phyloP scores from a whole-genome alignment of 2,329 filamentous ascomycete species.

The Simplicillium sp. region DNA sequence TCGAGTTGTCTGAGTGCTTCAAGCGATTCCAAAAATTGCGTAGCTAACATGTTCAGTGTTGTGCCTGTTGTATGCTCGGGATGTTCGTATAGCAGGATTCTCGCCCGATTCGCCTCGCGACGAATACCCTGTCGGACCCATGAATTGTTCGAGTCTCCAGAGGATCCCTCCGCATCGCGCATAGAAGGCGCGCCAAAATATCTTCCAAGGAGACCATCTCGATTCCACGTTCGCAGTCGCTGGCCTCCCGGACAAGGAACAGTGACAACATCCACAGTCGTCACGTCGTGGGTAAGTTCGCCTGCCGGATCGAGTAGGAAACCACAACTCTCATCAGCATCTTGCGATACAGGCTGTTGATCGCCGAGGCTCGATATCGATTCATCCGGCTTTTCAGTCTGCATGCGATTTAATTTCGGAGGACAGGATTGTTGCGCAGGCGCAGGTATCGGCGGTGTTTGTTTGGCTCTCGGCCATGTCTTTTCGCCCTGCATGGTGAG shows the following conservation, averaged over 20 bases:
- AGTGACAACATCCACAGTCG: constrained; percentile 42
- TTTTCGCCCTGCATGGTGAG: too few species aligned
- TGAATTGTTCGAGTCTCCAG: constrained; percentile 17
- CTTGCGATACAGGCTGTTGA: not conserved
- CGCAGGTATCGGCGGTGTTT: too few species aligned
- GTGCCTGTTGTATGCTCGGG: constrained; percentile 29
- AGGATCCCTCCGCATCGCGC: constrained; percentile 22
- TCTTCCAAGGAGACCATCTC: constrained; percentile 35
- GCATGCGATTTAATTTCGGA: too few species aligned
- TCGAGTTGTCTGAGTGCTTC: constrained; percentile 20
- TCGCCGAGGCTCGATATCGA: not conserved
- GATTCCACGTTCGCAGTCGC: constrained; percentile 42
- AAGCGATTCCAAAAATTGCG: constrained; percentile 36
- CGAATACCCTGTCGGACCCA: constrained; percentile 46
- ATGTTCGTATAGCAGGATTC: constrained; percentile 43
- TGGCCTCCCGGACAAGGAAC: constrained; percentile 45
- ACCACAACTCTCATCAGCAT: constrained; percentile 3
- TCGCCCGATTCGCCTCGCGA: constrained; percentile 33
- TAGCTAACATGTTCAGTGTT: constrained; percentile 34
- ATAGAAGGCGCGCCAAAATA: constrained; percentile 34
- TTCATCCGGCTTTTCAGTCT: not conserved
- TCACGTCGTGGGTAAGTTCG: constrained; percentile 36
- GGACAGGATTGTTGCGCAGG: too few species aligned
- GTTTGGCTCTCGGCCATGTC: too few species aligned
- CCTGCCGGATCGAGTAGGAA: constrained; percentile 26